Percentiles rank a stretch among this genome's conserved stretches.
Evolutionary conservation across 164 flowering plant species (phyloP).

Genomic region (Stephania cephalantha): DNA sequence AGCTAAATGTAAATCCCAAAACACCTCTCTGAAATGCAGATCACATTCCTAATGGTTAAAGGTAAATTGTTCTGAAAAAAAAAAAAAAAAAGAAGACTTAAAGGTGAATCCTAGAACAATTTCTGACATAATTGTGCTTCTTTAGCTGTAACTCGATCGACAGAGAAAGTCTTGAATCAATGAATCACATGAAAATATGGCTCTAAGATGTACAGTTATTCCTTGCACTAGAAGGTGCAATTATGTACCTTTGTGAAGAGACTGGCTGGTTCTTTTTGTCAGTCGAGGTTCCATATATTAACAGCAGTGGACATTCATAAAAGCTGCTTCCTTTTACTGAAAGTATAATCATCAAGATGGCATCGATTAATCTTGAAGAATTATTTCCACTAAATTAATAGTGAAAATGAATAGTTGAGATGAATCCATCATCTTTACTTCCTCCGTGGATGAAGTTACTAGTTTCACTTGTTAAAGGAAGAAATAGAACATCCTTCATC

Average conservation of each 20-base stretch:
- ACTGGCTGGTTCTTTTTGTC: neutral
- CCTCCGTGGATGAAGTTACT: neutral
- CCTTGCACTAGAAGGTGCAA: conserved; percentile 1
- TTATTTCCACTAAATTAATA: neutral
- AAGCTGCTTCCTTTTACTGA: neutral
- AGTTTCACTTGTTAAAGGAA: neutral
- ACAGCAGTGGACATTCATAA: neutral
- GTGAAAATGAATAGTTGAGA: neutral
- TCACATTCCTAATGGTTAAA: neutral
- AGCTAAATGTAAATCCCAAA: neutral
- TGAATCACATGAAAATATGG: neutral
- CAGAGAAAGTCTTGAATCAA: neutral
- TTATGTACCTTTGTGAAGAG: neutral
- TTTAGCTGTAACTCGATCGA: neutral
- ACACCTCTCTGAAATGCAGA: neutral
- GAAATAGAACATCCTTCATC: neutral
- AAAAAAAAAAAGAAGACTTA: too few species aligned
- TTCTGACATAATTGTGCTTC: neutral
- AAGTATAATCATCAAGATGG: neutral
- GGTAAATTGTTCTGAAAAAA: neutral
- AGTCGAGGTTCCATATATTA: neutral
- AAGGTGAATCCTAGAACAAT: too few species aligned
- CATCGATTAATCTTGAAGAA: neutral
- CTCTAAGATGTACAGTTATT: neutral
- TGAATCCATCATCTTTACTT: neutral